Base-by-base conservation (phyloP, 2,329 filamentous ascomycete genomes). In the Zasmidium angulare region DNA sequence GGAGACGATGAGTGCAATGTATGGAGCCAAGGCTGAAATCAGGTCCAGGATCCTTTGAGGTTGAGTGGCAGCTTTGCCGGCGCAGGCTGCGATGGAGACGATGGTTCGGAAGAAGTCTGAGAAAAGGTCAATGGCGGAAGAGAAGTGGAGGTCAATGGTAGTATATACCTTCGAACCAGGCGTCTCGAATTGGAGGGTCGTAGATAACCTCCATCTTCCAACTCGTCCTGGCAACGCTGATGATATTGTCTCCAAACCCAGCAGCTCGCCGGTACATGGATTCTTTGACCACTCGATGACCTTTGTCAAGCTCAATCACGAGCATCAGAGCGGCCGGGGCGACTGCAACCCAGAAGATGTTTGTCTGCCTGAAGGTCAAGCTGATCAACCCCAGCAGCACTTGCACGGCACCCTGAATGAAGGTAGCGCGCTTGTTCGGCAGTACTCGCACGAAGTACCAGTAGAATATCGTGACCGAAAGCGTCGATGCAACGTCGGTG, bases 331-430 rank as follows among this genome's bases (percentile, higher is more conserved):
- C 87, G 20, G 89, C 89, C 68, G 91, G 84, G 69, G 90, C 91
- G 0, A 93, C 80, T 0, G 90, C 88, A 0, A 93, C 87, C 95
- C 95, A 99, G 72, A 99, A 96, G 57, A 98, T 89, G 69, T 99
- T 99, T 0, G 95, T 99, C 75, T 99, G 95, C 22, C 95, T 83
- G 79, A 96, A 95, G 1, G 84, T 77, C 20, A 99, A 80, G 1
- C 91, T 82, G 1, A 84, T 63, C 0, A 91, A 63, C 0, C 92
- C 92, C 4, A 88, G 72, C 0, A 80, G 1, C 0, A 90, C 61
- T 23, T 67, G 59, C 10, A 62, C 56, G 9, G 68, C 14, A 43
- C 23, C 65, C 51, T 24, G 62, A 17, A 20, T 68, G 53, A 58
- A 24, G 56, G 46, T 58, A 66, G 62, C 19, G 63, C 63, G 40